These are phyloP conservation scores for Fraxinus latifolia DNA, from an alignment of 305 asterid species.

Conservation along the genomic window DNA sequence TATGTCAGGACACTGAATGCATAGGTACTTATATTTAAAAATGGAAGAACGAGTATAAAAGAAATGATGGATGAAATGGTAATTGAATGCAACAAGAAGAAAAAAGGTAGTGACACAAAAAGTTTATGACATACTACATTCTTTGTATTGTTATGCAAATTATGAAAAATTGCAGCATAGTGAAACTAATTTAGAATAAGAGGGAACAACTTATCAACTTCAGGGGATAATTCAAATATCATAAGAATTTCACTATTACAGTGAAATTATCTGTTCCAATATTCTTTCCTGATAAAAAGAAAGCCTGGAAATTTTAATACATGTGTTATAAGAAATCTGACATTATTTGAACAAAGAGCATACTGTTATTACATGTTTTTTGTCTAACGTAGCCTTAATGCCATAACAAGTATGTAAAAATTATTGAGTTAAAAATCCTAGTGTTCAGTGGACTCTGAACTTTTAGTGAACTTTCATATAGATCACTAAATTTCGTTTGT, in stretches of 20 bases:
- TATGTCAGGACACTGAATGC: constrained; percentile 15
- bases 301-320: background rate
- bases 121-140: background rate
- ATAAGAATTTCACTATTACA: background rate
- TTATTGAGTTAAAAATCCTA: background rate
- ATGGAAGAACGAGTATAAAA: background rate
- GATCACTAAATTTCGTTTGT: background rate
- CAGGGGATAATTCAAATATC: background rate
- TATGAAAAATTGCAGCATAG: background rate
- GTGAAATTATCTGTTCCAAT: background rate
- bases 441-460: background rate
- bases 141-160: background rate
- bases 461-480: background rate
- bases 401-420: background rate
- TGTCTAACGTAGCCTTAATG: background rate
- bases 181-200: background rate
- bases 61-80: background rate
- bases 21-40: background rate
- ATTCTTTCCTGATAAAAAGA: background rate
- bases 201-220: background rate
- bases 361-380: background rate
- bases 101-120: background rate
- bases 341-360: background rate
- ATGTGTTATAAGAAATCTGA: background rate
- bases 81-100: constrained; percentile 5